A percentile compares a stretch with the other conserved stretches of the same genome.
Evolutionary conservation across 208 protist species (phyloP).

Genomic region (Strigomonas culicis): DNA sequence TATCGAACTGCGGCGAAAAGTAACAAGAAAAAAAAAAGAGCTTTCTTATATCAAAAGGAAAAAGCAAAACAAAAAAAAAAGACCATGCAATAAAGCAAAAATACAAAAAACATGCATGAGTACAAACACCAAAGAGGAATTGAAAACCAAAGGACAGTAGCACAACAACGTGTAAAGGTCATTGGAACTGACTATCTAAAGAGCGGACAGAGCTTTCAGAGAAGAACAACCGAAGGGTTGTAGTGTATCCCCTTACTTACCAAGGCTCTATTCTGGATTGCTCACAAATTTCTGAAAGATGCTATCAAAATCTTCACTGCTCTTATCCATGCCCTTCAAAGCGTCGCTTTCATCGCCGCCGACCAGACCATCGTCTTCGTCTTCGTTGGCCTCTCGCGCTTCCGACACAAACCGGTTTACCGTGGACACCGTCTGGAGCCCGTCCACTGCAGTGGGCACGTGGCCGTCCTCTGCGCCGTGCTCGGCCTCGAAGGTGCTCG

Average conservation of each 20-base stretch:
- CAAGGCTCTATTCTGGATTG: not conserved
- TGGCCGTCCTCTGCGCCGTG: not conserved
- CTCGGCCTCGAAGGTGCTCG: not conserved
- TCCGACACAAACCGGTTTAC: constrained; percentile 16
- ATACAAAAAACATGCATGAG: not conserved
- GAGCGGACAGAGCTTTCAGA: no score
- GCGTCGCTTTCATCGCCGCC: not conserved
- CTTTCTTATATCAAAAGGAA: not conserved
- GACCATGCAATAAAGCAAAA: not conserved
- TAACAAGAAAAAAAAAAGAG: not conserved
- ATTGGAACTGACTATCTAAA: no score
- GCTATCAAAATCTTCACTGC: constrained; percentile 11
- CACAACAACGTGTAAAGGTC: no score
- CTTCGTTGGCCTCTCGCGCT: not conserved
- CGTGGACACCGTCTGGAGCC: constrained; percentile 9
- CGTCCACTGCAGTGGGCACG: constrained; percentile 3
- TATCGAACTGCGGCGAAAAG: not conserved
- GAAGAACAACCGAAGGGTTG: no score
- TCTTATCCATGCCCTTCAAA: not conserved
- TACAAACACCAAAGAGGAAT: not conserved
- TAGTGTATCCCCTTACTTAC: no score
- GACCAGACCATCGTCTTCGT: not conserved
- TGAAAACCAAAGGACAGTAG: not conserved
- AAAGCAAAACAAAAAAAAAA: not conserved
- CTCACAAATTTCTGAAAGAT: constrained; percentile 6